Conservation (phyloP, 2,329 filamentous ascomycete species). For the Pyrenophora tritici-repentis region DNA sequence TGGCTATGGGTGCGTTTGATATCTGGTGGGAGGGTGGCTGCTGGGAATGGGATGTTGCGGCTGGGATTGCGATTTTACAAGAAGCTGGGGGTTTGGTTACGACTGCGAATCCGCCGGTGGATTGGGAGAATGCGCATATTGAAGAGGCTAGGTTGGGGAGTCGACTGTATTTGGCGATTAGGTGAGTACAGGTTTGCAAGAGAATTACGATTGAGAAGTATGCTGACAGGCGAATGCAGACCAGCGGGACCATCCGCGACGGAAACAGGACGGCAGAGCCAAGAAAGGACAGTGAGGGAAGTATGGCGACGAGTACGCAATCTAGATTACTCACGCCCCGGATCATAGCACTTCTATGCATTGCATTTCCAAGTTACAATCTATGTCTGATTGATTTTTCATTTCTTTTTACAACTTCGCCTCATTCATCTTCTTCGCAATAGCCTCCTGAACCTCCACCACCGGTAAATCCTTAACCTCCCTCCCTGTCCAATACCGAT, state of each 20-base stretch:
- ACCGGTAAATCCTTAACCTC: constrained; percentile 64
- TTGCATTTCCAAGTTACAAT: no score
- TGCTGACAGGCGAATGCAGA: constrained; percentile 46
- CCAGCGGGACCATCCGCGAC: constrained; percentile 65
- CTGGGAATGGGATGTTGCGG: constrained; percentile 83
- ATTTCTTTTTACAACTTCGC: constrained; percentile 25
- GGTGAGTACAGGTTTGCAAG: constrained; percentile 48
- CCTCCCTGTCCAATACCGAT: constrained; percentile 66
- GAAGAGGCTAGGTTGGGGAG: constrained; percentile 67
- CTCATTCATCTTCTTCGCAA: constrained; percentile 45
- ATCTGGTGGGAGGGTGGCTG: constrained; percentile 85
- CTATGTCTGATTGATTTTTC: neutral
- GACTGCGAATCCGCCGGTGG: constrained; percentile 70
- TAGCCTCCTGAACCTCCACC: constrained; percentile 61
- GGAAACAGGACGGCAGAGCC: constrained; percentile 68
- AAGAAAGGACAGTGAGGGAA: constrained; percentile 72
- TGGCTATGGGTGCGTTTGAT: constrained; percentile 75
- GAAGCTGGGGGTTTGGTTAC: constrained; percentile 77
- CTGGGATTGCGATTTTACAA: constrained; percentile 72
- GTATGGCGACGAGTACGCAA: constrained; percentile 71
- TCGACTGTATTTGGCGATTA: constrained; percentile 71
- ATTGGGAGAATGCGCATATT: constrained; percentile 61
- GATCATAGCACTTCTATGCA: constrained; percentile 41
- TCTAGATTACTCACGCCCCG: constrained; percentile 70
- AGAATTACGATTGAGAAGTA: no score